A percentile compares a stretch with the other conserved stretches of the same genome.
These are phyloP conservation scores for Hawksworthiomyces lignivorus DNA, from an alignment of 2,329 filamentous ascomycete species.

Conservation along the genomic window DNA sequence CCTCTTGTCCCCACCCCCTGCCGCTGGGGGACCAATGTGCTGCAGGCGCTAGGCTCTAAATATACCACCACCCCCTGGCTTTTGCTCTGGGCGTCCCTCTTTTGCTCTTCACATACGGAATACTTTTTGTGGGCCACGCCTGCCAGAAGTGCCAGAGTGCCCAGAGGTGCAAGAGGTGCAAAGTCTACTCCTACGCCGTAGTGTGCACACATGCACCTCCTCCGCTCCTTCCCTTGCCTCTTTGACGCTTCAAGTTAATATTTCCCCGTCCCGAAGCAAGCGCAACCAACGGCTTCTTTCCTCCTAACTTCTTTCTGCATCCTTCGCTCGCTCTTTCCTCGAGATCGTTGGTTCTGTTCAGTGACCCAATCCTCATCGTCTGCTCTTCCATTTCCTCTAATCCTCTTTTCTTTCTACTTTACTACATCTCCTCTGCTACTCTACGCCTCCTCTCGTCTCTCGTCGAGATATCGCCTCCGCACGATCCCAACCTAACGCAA, in stretches of 20 bases:
- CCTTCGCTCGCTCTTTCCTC: constrained; percentile 7
- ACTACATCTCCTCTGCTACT: no score
- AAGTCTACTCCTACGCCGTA: no score
- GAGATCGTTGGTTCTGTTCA: background rate
- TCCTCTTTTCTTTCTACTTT: no score
- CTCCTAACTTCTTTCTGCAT: background rate
- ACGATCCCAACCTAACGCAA: no score
- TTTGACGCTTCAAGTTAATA: background rate
- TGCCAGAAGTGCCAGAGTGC: no score
- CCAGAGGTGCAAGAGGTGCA: no score
- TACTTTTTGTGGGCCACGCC: constrained; percentile 6
- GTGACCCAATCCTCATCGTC: no score
- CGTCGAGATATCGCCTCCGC: no score
- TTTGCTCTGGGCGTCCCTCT: background rate
- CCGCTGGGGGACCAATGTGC: constrained; percentile 7
- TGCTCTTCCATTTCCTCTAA: no score
- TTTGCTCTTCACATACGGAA: no score
- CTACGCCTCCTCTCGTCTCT: no score
- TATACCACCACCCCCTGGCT: constrained; percentile 8
- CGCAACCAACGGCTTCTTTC: background rate
- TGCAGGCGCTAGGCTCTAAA: constrained; percentile 11
- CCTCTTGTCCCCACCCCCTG: constrained; percentile 2
- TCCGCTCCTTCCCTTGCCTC: constrained; percentile 1
- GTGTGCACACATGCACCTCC: no score
- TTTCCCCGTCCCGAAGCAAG: constrained; percentile 6